Evolutionary conservation across 192 early-diverging fungal genomes (phyloP).

Genomic region (Umbelopsis vinacea): DNA sequence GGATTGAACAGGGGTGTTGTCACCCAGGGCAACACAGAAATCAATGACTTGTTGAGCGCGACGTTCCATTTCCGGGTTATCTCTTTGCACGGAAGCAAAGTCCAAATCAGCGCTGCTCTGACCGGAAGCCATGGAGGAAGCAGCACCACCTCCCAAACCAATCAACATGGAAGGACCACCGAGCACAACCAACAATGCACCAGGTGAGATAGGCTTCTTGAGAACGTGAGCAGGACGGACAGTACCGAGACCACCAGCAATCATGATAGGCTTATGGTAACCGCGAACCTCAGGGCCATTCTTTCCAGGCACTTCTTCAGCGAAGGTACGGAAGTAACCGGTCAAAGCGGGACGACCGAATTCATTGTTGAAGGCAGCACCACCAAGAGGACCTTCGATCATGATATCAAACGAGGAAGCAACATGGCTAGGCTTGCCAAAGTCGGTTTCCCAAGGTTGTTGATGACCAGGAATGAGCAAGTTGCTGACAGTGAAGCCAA

Average conservation of each 20-base stretch:
- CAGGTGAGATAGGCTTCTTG: slow-evolving; percentile 85
- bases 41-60: slow-evolving; percentile 98
- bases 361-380: slow-evolving; percentile 99
- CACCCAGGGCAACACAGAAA: slow-evolving; percentile 84
- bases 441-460: slow-evolving; percentile 93
- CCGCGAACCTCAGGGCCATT: slow-evolving; percentile 79
- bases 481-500: slow-evolving; percentile 95
- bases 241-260: slow-evolving; percentile 96
- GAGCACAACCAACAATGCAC: slow-evolving; percentile 83
- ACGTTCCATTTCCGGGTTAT: slow-evolving; percentile 99
- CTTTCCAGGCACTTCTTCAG: slow-evolving; percentile 60
- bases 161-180: slow-evolving; percentile 99
- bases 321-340: slow-evolving; percentile 97
- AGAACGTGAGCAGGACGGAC: slow-evolving; percentile 88
- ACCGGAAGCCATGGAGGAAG: slow-evolving; percentile 92
- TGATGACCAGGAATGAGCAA: slow-evolving; percentile 87
- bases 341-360: slow-evolving; percentile 94
- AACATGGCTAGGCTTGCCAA: slow-evolving; percentile 88
- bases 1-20: slow-evolving; percentile 84
- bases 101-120: slow-evolving; percentile 88
- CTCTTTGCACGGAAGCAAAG: slow-evolving; percentile 98
- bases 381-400: slow-evolving; percentile 96
- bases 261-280: slow-evolving; percentile 99
- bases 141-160: slow-evolving; percentile 98
- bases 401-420: slow-evolving; percentile 96